A percentile compares a stretch with the other conserved stretches of the same genome.
These are phyloP conservation scores for Anethum foeniculum DNA, from an alignment of 140 eudicot genomes.

Conservation along the genomic window DNA sequence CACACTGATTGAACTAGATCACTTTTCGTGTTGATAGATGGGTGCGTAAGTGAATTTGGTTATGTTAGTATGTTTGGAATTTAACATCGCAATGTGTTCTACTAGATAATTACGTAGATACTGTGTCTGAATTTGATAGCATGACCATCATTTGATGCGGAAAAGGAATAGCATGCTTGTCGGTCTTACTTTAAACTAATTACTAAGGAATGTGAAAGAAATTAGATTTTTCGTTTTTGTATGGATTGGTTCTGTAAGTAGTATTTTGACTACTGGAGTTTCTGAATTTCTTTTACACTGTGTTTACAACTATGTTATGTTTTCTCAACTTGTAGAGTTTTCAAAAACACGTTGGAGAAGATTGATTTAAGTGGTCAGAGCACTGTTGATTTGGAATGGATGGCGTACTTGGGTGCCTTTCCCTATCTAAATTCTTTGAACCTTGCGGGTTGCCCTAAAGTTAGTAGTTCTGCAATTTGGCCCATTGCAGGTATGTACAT, in stretches of 20 bases:
- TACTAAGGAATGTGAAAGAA: neutral
- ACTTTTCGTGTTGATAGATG: neutral
- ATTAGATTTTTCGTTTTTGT: neutral
- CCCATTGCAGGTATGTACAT: slow-evolving; percentile 50
- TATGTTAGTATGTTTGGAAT: too few species aligned
- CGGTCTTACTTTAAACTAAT: neutral
- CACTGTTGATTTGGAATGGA: slow-evolving; percentile 90
- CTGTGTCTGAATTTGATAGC: too few species aligned
- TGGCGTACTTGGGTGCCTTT: slow-evolving; percentile 86
- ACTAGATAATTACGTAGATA: too few species aligned
- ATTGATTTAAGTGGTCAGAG: slow-evolving; percentile 70
- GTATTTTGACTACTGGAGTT: neutral
- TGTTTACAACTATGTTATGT: neutral
- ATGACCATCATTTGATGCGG: neutral
- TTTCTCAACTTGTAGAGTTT: slow-evolving; percentile 37
- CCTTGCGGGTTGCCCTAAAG: slow-evolving; percentile 57
- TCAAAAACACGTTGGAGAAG: slow-evolving; percentile 63
- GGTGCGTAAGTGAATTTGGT: neutral
- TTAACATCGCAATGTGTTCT: too few species aligned
- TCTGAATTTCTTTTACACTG: neutral
- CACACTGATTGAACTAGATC: neutral
- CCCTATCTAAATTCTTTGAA: slow-evolving; percentile 51
- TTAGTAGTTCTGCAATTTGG: slow-evolving; percentile 85
- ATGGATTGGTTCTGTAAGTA: neutral
- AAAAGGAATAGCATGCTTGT: neutral